Percentiles rank a stretch among this genome's conserved stretches.
phyloP scores from a whole-genome alignment of 768 basidiomycete genomes.

The Coprinellus aureogranulatus region DNA sequence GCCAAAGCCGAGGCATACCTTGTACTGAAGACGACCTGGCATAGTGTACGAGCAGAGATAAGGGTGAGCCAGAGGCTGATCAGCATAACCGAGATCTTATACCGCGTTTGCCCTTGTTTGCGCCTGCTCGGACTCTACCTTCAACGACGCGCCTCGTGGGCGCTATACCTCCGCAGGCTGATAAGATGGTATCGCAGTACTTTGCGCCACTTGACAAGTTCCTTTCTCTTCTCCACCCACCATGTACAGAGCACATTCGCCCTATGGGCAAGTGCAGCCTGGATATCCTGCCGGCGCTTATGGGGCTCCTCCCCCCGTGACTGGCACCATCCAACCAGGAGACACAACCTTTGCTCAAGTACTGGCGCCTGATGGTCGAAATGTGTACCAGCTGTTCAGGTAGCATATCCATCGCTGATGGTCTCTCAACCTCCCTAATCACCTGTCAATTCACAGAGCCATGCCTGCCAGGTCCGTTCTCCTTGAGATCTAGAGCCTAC shows the following conservation, averaged over 20 bases:
- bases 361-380: conserved; percentile 58
- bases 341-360: conserved; percentile 39
- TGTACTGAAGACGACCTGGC: conserved; percentile 68
- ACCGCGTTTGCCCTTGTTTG: no score
- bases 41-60: conserved; percentile 31
- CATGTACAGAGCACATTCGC: conserved; percentile 20
- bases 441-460: conserved; percentile 46
- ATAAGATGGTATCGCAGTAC: no score
- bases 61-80: neutral
- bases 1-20: conserved; percentile 34
- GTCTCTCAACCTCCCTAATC: conserved; percentile 19
- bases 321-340: conserved; percentile 2
- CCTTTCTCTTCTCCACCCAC: neutral
- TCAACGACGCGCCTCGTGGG: no score
- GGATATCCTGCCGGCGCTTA: conserved; percentile 16
- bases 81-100: no score
- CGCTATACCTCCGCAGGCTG: no score
- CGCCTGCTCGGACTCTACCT: no score
- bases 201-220: no score
- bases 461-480: conserved; percentile 65
- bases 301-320: neutral
- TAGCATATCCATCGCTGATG: conserved; percentile 28
- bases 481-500: conserved; percentile 3
- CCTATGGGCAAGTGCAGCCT: conserved; percentile 17
- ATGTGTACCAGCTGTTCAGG: conserved; percentile 75